These are phyloP conservation scores for Sedum album DNA, from an alignment of 164 flowering plant genomes.

Conservation along the genomic window DNA sequence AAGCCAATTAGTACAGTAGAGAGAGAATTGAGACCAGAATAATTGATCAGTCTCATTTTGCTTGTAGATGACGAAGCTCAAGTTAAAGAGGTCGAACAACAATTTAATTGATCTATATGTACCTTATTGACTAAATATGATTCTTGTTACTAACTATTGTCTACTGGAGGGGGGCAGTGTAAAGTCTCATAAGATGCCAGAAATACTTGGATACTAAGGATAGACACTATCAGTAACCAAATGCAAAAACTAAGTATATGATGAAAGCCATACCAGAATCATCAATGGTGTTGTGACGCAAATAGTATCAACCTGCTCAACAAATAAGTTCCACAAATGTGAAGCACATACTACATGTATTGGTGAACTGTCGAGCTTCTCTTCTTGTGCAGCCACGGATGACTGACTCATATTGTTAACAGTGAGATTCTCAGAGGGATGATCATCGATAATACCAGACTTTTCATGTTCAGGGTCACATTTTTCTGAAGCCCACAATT, in stretches of 20 bases:
- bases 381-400: conserved; percentile 11
- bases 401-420: neutral
- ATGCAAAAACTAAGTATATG: neutral
- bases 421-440: conserved; percentile 7
- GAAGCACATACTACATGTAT: conserved; percentile 30
- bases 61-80: neutral
- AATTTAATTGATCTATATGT: neutral
- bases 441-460: conserved; percentile 14
- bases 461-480: conserved; percentile 18
- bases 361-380: conserved; percentile 14
- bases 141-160: neutral
- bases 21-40: neutral
- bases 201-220: neutral
- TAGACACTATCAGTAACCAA: neutral
- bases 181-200: neutral
- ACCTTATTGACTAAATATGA: neutral
- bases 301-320: conserved; percentile 72
- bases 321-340: conserved; percentile 57
- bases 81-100: neutral
- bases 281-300: conserved; percentile 51
- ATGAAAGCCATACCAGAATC: conserved; percentile 54
- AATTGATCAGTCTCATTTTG: neutral
- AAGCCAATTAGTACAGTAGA: neutral
- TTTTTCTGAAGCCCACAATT: conserved; percentile 77
- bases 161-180: neutral